Conservation (phyloP, 2,329 filamentous ascomycete species). For the Cadophora gregata region DNA sequence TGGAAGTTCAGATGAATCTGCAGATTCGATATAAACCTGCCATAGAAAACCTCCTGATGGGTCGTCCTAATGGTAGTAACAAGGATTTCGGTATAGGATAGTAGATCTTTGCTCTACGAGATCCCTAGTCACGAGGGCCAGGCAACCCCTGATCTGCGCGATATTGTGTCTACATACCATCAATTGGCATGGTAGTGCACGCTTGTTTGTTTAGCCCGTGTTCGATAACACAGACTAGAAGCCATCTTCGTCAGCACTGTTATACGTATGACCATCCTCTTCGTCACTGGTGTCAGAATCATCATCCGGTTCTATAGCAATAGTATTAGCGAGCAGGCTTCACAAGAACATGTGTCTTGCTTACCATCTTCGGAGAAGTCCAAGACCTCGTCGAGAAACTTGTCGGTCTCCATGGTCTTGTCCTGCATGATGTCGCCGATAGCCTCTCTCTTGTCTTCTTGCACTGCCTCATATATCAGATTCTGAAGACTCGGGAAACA, state of each 20-base stretch:
- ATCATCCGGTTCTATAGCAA: not conserved
- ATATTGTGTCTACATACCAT: too few relatives aligned
- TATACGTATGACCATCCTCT: not conserved
- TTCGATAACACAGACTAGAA: not conserved
- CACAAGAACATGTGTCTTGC: not conserved
- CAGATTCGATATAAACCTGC: too few relatives aligned
- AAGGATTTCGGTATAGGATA: too few relatives aligned
- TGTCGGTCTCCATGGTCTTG: not conserved
- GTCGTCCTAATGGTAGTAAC: too few relatives aligned
- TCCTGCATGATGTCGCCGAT: not conserved
- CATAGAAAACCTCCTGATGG: too few relatives aligned
- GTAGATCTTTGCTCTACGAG: too few relatives aligned
- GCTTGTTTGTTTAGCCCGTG: too few relatives aligned
- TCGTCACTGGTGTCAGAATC: not conserved
- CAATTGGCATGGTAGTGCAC: too few relatives aligned
- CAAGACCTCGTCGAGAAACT: not conserved
- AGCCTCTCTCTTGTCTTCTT: conserved; percentile 22
- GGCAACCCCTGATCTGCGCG: too few relatives aligned
- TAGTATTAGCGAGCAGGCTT: not conserved
- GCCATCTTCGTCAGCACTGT: not conserved
- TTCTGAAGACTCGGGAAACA: not conserved
- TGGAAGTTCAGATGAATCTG: too few relatives aligned
- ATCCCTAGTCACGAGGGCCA: too few relatives aligned
- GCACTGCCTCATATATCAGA: conserved; percentile 8
- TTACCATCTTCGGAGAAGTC: not conserved